Base-by-base conservation (phyloP, 2,329 filamentous ascomycete genomes). In the Alternaria sp. region DNA sequence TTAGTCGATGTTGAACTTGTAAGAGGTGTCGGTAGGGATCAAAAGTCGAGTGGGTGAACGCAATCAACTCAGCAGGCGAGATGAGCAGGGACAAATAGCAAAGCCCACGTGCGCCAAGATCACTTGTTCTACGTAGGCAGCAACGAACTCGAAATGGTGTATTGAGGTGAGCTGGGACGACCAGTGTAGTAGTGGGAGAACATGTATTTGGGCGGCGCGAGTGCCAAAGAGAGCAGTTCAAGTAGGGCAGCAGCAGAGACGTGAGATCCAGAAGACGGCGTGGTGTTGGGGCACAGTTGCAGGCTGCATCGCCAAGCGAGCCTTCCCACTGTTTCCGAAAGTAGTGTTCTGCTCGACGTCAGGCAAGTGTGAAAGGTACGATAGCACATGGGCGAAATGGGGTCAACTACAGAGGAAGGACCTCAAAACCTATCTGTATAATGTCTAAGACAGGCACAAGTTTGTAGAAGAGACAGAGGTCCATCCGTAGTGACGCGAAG, bases 281-380 rank as follows among this genome's bases (percentile, higher is more conserved):
- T 11, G 43, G 16, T 38, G 43, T 32, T 54, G 46, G 36, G 53
- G 24, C 46, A 30, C 28, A 7, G 5, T 30, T 30, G 22, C 24
- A 51, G 51, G 44, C 51, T 46, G 30, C 57, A 51, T 12, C 26
- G 51, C 57, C 44, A 56, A 51, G 57, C 30, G 7, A 20, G 49
- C 26, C 18, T 39, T 55, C 24, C 24, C 39, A 20, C 28, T 32
- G 11, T 30, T 30, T 22, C 30, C 44, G 11, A 34, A 22, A 9
- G 28, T 20, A 32, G 30, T 48, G 28, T 11, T 48, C 30, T 34
- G 12, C 44, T 48, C 44, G 12, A 48, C 44, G 32, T 22, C 12
- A 20, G 20, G 44, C n/a, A 34, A 20, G 44, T 48, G 18, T 18
- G 30, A 22, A 16, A 18, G 30, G 44, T 34, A 22, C 18, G 30